phyloP scores from a whole-genome alignment of 2,329 filamentous ascomycete genomes.

The Plectosphaerella cucumerina region DNA sequence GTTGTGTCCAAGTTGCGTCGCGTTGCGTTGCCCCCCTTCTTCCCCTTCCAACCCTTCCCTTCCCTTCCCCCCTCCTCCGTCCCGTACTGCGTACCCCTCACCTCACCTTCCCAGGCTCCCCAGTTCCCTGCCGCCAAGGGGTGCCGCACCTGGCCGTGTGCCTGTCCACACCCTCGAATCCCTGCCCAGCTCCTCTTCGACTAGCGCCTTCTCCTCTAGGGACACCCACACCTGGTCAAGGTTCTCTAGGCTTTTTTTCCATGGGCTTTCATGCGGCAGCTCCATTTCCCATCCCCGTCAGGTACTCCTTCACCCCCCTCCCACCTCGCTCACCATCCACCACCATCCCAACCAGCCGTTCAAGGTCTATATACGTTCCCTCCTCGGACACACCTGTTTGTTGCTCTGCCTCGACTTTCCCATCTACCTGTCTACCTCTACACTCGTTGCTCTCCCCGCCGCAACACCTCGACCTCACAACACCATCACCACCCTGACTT shows the following conservation, averaged over 20 bases:
- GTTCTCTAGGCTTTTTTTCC: conserved; percentile 2
- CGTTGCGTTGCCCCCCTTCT: background rate
- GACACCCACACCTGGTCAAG: background rate
- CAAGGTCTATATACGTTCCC: background rate
- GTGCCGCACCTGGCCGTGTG: too few relatives aligned
- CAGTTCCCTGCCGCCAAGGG: too few relatives aligned
- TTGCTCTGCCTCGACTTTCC: background rate
- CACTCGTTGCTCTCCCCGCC: background rate
- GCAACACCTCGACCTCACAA: too few relatives aligned
- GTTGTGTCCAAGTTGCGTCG: too few relatives aligned
- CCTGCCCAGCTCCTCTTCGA: background rate
- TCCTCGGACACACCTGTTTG: background rate
- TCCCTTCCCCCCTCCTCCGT: background rate
- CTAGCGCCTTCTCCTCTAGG: background rate
- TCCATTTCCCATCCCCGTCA: conserved; percentile 3
- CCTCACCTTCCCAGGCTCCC: background rate
- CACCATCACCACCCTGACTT: too few relatives aligned
- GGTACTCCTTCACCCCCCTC: background rate
- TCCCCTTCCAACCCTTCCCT: background rate
- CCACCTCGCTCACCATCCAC: background rate
- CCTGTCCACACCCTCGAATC: background rate
- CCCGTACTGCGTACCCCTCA: background rate
- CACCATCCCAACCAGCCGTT: background rate
- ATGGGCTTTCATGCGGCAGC: conserved; percentile 5
- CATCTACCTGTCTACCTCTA: background rate